Base-by-base conservation (phyloP, 129 eudicot species). In the Deinandra increscens region DNA sequence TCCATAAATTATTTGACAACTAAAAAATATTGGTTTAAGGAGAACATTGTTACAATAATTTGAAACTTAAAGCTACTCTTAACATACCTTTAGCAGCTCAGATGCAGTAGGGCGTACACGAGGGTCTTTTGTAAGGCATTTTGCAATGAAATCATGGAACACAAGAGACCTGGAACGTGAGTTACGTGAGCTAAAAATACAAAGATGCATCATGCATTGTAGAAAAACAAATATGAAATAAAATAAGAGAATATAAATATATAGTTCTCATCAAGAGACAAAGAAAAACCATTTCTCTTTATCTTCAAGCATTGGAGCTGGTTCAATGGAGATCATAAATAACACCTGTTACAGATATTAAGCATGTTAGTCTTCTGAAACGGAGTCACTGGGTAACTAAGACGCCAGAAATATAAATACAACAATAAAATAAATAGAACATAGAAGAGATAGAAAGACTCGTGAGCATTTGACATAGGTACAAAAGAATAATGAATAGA, bases 241-340 rank as follows among this genome's bases (percentile, higher is more conserved):
- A 22, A 20, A 9, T 9, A 54, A 20, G 7, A 22, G 6, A 0
- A 65, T 31, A 48, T 17, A 14, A 58, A 76, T 76, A 23, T 26
- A 37, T 23, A 13, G 22, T 60, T 45, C 46, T 68, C 20, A 46
- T 68, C 13, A 61, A 67, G 68, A 76, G 58, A 69, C 44, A 36
- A 71, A 50, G 58, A 75, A 84, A 73, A 29, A 93, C 98, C 98
- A 93, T 83, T 93, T 93, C 73, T 93, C 98, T 84, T 89, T 93
- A 76, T 93, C 98, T 85, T 93, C 97, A 50, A 93, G 98, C 98
- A 93, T 93, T 70, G 98, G 98, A 70, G 98, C 98, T 29, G 98
- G 98, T 77, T 93, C 97, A n/a, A 69, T 87, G 64, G 97, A 89
- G 77, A 93, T 93, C 98, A 93, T 93, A 82, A 93, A 93, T 76